phyloP scores from a whole-genome alignment of 208 protist species.

The Leptomonas seymouri region DNA sequence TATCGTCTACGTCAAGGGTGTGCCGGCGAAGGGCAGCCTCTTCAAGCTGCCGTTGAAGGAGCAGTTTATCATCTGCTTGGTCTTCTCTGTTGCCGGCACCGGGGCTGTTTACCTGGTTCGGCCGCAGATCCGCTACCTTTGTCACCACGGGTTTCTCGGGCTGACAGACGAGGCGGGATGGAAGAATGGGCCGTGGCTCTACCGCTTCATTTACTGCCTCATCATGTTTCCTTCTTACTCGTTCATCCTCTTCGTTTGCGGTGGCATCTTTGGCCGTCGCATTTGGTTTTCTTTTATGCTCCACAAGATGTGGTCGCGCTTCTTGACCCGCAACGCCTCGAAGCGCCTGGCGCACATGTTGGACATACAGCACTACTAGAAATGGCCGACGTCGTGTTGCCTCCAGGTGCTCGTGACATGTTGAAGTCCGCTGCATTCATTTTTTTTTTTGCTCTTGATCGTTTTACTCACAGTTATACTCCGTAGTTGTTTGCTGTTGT shows the following conservation, averaged over 20 bases:
- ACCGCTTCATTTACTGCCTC: slow-evolving; percentile 71
- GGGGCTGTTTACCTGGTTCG: slow-evolving; percentile 72
- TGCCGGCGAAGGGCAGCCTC: slow-evolving; percentile 74
- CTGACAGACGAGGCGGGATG: slow-evolving; percentile 74
- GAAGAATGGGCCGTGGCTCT: slow-evolving; percentile 84
- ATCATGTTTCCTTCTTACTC: slow-evolving; percentile 90
- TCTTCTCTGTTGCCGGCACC: slow-evolving; percentile 80
- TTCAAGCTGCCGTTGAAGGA: slow-evolving; percentile 79
- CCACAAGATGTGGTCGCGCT: slow-evolving; percentile 90
- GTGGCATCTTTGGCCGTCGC: slow-evolving; percentile 74
- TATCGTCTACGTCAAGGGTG: slow-evolving; percentile 80
- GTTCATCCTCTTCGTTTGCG: slow-evolving; percentile 70
- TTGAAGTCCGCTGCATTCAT: neutral
- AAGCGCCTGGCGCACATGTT: slow-evolving; percentile 61
- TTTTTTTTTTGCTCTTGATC: slow-evolving; percentile 1
- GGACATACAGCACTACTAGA: slow-evolving; percentile 81
- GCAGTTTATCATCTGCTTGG: slow-evolving; percentile 80
- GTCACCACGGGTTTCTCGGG: slow-evolving; percentile 77
- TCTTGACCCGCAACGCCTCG: slow-evolving; percentile 59
- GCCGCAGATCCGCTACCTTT: slow-evolving; percentile 72
- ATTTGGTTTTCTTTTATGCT: slow-evolving; percentile 93
- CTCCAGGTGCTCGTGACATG: neutral
- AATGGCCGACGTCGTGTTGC: neutral
- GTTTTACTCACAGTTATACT: slow-evolving; percentile 1
- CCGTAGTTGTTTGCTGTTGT: neutral